These are phyloP conservation scores for Phaseolus coccineus DNA, from an alignment of 331 rosid species.

Conservation along the genomic window DNA sequence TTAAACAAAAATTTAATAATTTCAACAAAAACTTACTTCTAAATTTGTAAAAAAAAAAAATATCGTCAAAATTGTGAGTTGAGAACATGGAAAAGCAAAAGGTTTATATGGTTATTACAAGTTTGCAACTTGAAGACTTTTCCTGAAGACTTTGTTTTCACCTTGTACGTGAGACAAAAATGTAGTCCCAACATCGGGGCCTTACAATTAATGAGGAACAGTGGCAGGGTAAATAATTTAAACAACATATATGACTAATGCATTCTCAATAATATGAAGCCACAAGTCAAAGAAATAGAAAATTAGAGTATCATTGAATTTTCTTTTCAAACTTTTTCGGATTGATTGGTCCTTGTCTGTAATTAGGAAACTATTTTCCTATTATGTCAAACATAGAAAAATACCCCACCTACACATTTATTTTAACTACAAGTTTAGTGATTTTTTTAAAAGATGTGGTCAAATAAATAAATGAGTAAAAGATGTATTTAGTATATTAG, in stretches of 20 bases:
- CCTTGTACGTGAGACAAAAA: neutral
- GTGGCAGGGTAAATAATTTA: neutral
- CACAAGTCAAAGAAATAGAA: neutral
- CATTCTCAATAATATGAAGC: neutral
- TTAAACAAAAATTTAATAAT: too few relatives aligned
- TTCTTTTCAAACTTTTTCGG: neutral
- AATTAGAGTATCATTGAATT: neutral
- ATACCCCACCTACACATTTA: neutral
- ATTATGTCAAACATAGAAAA: slow-evolving; percentile 9
- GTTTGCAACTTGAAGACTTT: neutral
- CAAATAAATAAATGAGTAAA: too few relatives aligned
- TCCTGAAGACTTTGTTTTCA: neutral
- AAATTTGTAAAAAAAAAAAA: too few relatives aligned
- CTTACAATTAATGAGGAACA: neutral
- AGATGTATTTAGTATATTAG: too few relatives aligned
- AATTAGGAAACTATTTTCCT: slow-evolving; percentile 3
- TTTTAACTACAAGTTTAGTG: too few relatives aligned
- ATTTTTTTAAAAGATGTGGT: too few relatives aligned
- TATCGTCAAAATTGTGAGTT: too few relatives aligned
- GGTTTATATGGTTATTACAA: too few relatives aligned
- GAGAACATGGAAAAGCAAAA: too few relatives aligned
- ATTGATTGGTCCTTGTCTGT: slow-evolving; percentile 38
- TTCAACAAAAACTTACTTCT: too few relatives aligned
- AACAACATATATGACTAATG: neutral
- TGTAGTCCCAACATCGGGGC: neutral